Base-by-base conservation (phyloP, 2,329 filamentous ascomycete species). In the Metarhizium sp. region DNA sequence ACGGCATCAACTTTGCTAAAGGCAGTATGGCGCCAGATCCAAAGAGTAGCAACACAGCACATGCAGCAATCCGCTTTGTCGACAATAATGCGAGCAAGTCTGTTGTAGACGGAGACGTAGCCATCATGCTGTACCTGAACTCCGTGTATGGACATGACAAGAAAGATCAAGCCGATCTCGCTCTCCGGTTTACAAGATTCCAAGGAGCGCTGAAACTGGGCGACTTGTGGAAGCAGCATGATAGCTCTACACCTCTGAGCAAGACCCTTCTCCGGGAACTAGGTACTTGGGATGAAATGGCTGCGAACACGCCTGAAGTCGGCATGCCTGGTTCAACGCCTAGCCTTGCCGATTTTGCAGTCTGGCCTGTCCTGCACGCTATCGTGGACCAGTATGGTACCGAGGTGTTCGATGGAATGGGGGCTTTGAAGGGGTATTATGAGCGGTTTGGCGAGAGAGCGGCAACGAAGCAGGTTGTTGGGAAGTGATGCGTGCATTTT, bases 101-200 rank as follows among this genome's bases (percentile, higher is more conserved):
- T 2, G 68, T 66, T 0, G 71, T 81, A 0, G 67, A 76, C 7
- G 80, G 81, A 5, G 73, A 79, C 45, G 53, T 76, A 2, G 76
- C 75, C 38, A 78, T 84, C 56, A 73, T 85, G 73, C 64, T 81
- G 10, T 85, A 89, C 57, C 71, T 88, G 1, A 80, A 88, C 57
- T 73, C 78, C 2, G 69, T 75, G 13, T 75, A 83, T 57, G 73
- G 74, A 2, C 57, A 59, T 52, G 54, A 58, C 7, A 60, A 66
- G 3, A 55, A 59, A 11, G 51, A 64, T 1, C 60, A 63, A 5
- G 29, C 61, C 5, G 66, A 71, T 18, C 62, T 75, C 4, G 76
- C 72, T 1, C 64, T 59, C 52, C 63, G 65, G 50, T 70, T 72
- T 54, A 73, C 66, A 3, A 67, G 73, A 43, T 74, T 82, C 59